Percentiles rank a stretch among this genome's conserved stretches.
These are phyloP conservation scores for Tylopilus sp. DNA, from an alignment of 1,284 basidiomycete genomes.

Conservation along the genomic window DNA sequence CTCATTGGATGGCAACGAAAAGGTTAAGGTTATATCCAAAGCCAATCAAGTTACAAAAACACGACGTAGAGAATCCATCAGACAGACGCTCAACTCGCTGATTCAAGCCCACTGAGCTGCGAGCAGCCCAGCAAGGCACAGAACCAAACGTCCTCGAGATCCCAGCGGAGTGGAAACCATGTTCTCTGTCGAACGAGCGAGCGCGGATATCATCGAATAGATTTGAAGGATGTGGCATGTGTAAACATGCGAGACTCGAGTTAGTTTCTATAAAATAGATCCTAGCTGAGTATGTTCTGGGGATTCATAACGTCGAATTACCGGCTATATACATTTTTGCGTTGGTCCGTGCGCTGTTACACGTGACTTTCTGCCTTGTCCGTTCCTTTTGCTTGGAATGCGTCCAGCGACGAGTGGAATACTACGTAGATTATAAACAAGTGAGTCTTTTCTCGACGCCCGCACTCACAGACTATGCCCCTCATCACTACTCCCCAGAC, in stretches of 20 bases:
- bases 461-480: no score
- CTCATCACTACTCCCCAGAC: no score
- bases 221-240: slow-evolving; percentile 78
- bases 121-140: slow-evolving; percentile 36
- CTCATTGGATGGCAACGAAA: no score
- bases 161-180: slow-evolving; percentile 40
- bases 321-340: slow-evolving; percentile 39
- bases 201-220: slow-evolving; percentile 72
- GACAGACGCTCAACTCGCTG: slow-evolving; percentile 71
- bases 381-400: no score
- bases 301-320: slow-evolving; percentile 32
- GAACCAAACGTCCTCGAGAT: slow-evolving; percentile 76
- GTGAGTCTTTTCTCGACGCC: no score
- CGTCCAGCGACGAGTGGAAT: no score
- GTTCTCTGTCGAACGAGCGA: slow-evolving; percentile 78
- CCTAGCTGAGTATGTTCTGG: slow-evolving; percentile 84
- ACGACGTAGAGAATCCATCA: slow-evolving; percentile 48
- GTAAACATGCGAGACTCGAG: slow-evolving; percentile 86
- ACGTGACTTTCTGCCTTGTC: slow-evolving; percentile 9
- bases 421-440: no score
- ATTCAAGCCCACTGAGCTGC: slow-evolving; percentile 37
- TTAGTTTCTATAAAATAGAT: slow-evolving; percentile 89
- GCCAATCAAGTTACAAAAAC: no score
- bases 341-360: slow-evolving; percentile 29
- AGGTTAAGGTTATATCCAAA: no score